Evolutionary conservation across 2,329 filamentous ascomycete species (phyloP).

Genomic region (Phaeosphaeriaceae sp.): DNA sequence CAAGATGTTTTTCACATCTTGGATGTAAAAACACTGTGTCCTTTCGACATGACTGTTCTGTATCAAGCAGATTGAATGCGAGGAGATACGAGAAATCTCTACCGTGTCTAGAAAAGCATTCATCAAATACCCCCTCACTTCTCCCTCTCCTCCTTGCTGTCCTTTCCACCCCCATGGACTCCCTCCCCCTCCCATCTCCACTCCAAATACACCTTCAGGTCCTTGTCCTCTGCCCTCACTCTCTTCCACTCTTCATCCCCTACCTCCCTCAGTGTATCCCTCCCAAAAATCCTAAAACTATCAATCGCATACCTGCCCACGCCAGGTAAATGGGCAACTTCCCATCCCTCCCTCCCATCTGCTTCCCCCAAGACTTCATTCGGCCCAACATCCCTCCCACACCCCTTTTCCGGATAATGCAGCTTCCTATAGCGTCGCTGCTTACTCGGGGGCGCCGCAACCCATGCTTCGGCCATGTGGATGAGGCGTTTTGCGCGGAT

Average conservation of each 20-base stretch:
- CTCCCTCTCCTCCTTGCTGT: not conserved
- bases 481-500: conserved; percentile 71
- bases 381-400: conserved; percentile 51
- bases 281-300: conserved; percentile 92
- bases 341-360: conserved; percentile 66
- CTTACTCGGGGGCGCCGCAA: conserved; percentile 66
- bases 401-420: conserved; percentile 46
- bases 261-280: conserved; percentile 74
- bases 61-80: too few relatives aligned
- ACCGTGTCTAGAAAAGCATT: too few relatives aligned
- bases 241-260: conserved; percentile 82
- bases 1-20: too few relatives aligned
- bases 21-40: too few relatives aligned
- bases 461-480: conserved; percentile 75
- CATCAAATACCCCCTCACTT: too few relatives aligned
- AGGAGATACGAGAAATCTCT: too few relatives aligned
- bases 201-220: conserved; percentile 81
- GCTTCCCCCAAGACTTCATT: conserved; percentile 48
- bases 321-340: conserved; percentile 82
- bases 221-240: conserved; percentile 83
- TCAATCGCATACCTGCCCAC: conserved; percentile 81
- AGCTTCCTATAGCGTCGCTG: conserved; percentile 64
- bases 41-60: too few relatives aligned
- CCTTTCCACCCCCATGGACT: too few relatives aligned
- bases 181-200: conserved; percentile 77